A percentile compares a stretch with the other conserved stretches of the same genome.
Conservation (phyloP, 2,329 filamentous ascomycete genomes). For the Fusarium palustre region DNA sequence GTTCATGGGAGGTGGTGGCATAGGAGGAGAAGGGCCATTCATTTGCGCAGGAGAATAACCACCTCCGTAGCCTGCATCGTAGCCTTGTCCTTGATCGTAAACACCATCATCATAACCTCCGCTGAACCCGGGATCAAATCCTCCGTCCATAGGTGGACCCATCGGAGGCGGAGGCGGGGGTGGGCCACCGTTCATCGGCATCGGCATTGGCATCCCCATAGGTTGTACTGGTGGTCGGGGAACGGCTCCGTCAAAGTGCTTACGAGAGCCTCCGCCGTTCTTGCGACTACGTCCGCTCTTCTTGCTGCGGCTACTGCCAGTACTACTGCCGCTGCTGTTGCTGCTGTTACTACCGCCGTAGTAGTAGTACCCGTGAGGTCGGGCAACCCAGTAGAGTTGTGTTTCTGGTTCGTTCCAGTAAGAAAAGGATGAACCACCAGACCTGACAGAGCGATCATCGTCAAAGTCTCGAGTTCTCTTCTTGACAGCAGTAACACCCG, state of each 20-base stretch:
- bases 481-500: conserved; percentile 41
- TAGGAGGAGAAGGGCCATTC: conserved; percentile 21
- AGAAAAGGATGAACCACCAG: conserved; percentile 38
- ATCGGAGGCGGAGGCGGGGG: conserved; percentile 37
- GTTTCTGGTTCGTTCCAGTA: conserved; percentile 41
- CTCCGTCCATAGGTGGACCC: conserved; percentile 38
- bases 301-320: conserved; percentile 34
- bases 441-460: conserved; percentile 43
- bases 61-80: conserved; percentile 27
- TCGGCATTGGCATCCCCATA: conserved; percentile 23
- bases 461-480: conserved; percentile 46
- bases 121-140: conserved; percentile 19
- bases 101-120: conserved; percentile 26
- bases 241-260: conserved; percentile 44
- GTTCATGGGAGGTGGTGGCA: conserved; percentile 36
- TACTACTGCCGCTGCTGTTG: conserved; percentile 32
- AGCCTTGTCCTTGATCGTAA: conserved; percentile 24
- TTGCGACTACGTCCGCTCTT: conserved; percentile 39
- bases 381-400: conserved; percentile 44
- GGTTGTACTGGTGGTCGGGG: conserved; percentile 35
- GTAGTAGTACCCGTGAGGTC: conserved; percentile 33
- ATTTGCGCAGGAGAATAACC: conserved; percentile 30
- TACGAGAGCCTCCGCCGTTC: conserved; percentile 31
- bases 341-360: conserved; percentile 28
- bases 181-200: conserved; percentile 33